phyloP scores from a whole-genome alignment of 2,329 filamentous ascomycete species.

The Blastomyces parvus region DNA sequence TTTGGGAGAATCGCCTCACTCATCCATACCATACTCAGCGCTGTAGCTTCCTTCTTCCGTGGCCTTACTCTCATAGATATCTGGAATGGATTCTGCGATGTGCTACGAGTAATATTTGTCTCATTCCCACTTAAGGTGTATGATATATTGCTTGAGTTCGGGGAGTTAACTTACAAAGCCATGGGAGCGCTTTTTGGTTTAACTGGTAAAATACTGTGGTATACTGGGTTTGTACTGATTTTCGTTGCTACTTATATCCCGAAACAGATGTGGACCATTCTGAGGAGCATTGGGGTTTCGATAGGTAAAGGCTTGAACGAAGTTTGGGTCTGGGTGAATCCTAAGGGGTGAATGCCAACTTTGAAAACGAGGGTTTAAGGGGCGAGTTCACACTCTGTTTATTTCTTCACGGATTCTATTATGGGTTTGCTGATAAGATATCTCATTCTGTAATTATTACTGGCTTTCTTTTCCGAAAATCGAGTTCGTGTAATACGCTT shows the following conservation, averaged over 20 bases:
- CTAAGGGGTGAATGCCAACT: constrained; percentile 3
- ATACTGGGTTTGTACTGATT: neutral
- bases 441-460: neutral
- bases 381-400: neutral
- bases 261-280: neutral
- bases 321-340: constrained; percentile 3
- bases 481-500: neutral
- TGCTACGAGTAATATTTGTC: neutral
- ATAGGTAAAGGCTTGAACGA: neutral
- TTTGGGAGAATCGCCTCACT: neutral
- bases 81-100: constrained; percentile 7
- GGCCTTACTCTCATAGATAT: constrained; percentile 3
- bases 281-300: constrained; percentile 1
- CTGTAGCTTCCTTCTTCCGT: constrained; percentile 7
- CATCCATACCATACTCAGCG: constrained; percentile 1
- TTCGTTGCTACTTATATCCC: neutral
- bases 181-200: constrained; percentile 3
- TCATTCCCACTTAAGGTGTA: constrained; percentile 3
- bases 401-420: too few species aligned
- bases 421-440: neutral
- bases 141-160: neutral
- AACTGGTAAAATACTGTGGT: constrained; percentile 4
- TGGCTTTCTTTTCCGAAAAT: neutral
- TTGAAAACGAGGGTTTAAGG: neutral
- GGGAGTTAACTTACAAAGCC: neutral